Conservation (phyloP, 2,329 filamentous ascomycete species). For the Botrytis tulipae region DNA sequence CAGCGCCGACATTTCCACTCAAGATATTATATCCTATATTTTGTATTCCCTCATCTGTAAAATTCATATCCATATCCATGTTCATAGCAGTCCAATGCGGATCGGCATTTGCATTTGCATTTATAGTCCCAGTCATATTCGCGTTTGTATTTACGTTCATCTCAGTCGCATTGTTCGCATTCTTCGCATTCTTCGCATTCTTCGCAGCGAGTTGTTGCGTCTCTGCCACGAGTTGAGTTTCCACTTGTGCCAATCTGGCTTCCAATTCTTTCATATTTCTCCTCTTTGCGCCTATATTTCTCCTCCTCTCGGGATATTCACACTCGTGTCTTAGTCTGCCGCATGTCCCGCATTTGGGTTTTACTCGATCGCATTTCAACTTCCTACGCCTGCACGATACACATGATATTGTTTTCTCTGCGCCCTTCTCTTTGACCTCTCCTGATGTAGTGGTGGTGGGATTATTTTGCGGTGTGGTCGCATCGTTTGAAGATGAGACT, state of each 20-base stretch:
- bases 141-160: background rate
- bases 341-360: constrained; percentile 79
- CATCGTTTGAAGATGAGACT: background rate
- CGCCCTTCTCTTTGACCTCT: background rate
- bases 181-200: background rate
- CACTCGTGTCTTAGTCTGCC: constrained; percentile 72
- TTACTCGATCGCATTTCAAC: constrained; percentile 79
- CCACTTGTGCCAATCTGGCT: constrained; percentile 77
- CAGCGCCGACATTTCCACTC: background rate
- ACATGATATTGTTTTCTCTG: constrained; percentile 68
- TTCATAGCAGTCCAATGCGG: constrained; percentile 31
- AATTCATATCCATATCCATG: constrained; percentile 32
- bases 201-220: constrained; percentile 22
- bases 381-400: constrained; percentile 82
- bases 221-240: constrained; percentile 63
- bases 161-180: background rate
- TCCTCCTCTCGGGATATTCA: constrained; percentile 82
- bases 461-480: background rate
- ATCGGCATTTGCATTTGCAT: background rate
- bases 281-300: constrained; percentile 84
- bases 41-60: constrained; percentile 25
- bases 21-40: constrained; percentile 27
- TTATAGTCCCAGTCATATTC: background rate
- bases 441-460: background rate
- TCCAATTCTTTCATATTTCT: constrained; percentile 90